Conservation (phyloP, 176 grass and related monocot species). For the Carex kokanica region DNA sequence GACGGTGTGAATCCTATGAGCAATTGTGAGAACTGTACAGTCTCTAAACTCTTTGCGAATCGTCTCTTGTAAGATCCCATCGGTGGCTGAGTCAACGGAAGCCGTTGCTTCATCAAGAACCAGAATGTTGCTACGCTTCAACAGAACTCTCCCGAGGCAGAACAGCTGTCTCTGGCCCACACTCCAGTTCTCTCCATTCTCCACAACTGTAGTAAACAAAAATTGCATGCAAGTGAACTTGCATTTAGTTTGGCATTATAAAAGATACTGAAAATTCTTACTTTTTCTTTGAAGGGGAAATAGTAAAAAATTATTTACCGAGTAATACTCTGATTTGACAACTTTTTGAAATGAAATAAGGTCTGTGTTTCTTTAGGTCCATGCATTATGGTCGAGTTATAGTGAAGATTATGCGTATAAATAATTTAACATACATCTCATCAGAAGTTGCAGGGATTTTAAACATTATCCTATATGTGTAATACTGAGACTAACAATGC, state of each 20-base stretch:
- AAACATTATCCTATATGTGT: background rate
- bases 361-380: background rate
- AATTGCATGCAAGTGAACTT: background rate
- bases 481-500: background rate
- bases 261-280: background rate
- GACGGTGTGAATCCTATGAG: constrained; percentile 91
- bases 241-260: constrained; percentile 26
- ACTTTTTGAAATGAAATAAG: no score
- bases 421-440: background rate
- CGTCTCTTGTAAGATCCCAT: constrained; percentile 72
- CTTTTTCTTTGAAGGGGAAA: background rate
- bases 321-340: no score
- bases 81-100: constrained; percentile 75
- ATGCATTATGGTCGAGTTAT: background rate
- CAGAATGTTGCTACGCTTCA: constrained; percentile 77
- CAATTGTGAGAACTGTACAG: constrained; percentile 76
- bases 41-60: constrained; percentile 58
- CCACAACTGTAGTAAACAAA: constrained; percentile 48
- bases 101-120: constrained; percentile 88
- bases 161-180: constrained; percentile 82
- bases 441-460: background rate
- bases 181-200: constrained; percentile 98
- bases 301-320: background rate
- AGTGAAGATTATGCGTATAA: background rate
- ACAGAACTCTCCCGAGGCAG: constrained; percentile 79